Evolutionary conservation across 2,329 filamentous ascomycete species (phyloP).

Genomic region (Aspergillus viridinutans): DNA sequence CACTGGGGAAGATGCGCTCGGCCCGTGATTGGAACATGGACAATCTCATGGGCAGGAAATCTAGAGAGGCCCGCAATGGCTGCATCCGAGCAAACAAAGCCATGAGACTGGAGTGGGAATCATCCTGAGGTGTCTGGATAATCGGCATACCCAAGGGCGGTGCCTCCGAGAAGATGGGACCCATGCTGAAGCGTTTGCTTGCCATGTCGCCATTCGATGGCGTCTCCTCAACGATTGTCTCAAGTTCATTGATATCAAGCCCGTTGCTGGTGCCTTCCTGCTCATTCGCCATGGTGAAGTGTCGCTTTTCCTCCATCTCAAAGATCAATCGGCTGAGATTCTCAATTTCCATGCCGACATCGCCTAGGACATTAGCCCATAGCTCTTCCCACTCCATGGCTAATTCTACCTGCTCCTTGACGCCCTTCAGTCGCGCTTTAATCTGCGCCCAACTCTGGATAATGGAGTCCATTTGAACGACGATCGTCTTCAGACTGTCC

Average conservation of each 20-base stretch:
- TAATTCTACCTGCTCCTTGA: conserved; percentile 88
- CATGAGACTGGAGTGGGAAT: conserved; percentile 79
- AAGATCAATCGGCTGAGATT: conserved; percentile 78
- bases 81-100: conserved; percentile 95
- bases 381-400: conserved; percentile 99
- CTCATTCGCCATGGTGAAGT: conserved; percentile 67
- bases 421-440: conserved; percentile 67
- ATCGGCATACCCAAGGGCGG: conserved; percentile 38
- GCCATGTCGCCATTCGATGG: conserved; percentile 54
- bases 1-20: conserved; percentile 75
- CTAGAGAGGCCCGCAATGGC: conserved; percentile 82
- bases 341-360: conserved; percentile 86
- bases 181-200: conserved; percentile 66
- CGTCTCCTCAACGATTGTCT: conserved; percentile 88
- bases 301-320: conserved; percentile 94
- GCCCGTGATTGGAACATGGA: conserved; percentile 80
- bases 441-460: conserved; percentile 81
- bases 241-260: conserved; percentile 79
- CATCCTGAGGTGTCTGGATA: conserved; percentile 62
- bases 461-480: conserved; percentile 85
- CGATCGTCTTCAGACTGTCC: conserved; percentile 68
- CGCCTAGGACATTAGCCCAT: conserved; percentile 88
- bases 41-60: conserved; percentile 92
- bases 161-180: conserved; percentile 53
- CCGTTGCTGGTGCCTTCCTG: conserved; percentile 47